These are phyloP conservation scores for Paulownia fortunei DNA, from an alignment of 257 asterid genomes.

Conservation along the genomic window DNA sequence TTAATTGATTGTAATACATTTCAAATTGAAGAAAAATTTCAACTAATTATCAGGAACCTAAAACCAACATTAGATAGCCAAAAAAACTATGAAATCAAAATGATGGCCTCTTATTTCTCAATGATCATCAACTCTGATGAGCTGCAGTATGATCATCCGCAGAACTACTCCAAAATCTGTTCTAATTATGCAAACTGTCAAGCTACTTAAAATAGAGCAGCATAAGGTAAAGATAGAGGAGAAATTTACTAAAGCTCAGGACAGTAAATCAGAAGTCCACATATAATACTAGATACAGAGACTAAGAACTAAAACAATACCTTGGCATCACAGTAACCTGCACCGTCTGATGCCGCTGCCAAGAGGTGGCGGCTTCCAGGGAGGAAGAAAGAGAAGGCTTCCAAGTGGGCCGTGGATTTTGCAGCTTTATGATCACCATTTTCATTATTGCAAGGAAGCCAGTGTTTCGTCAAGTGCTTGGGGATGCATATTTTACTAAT, in stretches of 20 bases:
- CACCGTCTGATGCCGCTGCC: slow-evolving; percentile 39
- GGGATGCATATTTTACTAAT: slow-evolving; percentile 57
- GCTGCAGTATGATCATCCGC: too few relatives aligned
- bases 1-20: too few relatives aligned
- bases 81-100: too few relatives aligned
- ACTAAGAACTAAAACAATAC: slow-evolving; percentile 26
- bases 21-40: background rate
- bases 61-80: background rate
- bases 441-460: slow-evolving; percentile 67
- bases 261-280: too few relatives aligned
- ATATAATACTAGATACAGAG: background rate
- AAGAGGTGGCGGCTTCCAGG: slow-evolving; percentile 47
- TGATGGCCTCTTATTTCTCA: too few relatives aligned
- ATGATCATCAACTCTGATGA: too few relatives aligned
- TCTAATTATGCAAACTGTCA: too few relatives aligned
- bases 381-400: background rate
- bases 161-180: too few relatives aligned
- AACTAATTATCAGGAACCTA: background rate
- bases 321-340: slow-evolving; percentile 51
- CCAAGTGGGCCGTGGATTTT: slow-evolving; percentile 41
- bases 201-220: too few relatives aligned
- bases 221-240: too few relatives aligned
- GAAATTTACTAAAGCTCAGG: too few relatives aligned
- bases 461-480: slow-evolving; percentile 45
- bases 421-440: background rate